These are phyloP conservation scores for Magnusiomyces sp. DNA, from an alignment of 1,139 yeast genomes.

Conservation along the genomic window DNA sequence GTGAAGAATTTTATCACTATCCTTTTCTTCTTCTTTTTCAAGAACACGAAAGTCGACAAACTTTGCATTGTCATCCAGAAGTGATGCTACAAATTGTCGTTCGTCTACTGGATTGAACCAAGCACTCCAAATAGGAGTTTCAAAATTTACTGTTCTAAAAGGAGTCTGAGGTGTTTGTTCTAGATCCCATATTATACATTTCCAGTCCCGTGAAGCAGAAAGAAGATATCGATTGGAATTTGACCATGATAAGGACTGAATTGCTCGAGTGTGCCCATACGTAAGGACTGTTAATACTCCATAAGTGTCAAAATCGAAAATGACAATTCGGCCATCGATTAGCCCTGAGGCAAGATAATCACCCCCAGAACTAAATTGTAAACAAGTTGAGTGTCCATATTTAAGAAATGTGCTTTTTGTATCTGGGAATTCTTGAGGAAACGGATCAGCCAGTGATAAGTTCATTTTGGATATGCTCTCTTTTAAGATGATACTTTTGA, in stretches of 20 bases:
- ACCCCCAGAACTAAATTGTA: conserved; percentile 67
- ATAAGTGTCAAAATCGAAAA: conserved; percentile 68
- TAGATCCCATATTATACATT: conserved; percentile 74
- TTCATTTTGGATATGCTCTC: conserved; percentile 52
- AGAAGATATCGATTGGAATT: conserved; percentile 60
- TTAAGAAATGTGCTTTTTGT: conserved; percentile 57
- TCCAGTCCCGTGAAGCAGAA: conserved; percentile 81
- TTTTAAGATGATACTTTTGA: no score
- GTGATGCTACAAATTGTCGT: conserved; percentile 41
- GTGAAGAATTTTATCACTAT: background rate
- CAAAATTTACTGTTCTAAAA: conserved; percentile 40
- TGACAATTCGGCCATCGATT: conserved; percentile 66
- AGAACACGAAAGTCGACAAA: conserved; percentile 21
- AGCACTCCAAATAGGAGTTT: conserved; percentile 68
- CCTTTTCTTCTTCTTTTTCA: background rate
- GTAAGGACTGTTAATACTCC: conserved; percentile 44
- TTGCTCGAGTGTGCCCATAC: conserved; percentile 61
- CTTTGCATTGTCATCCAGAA: conserved; percentile 31
- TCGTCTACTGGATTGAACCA: conserved; percentile 46
- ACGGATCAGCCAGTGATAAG: conserved; percentile 82
- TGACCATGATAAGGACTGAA: conserved; percentile 77
- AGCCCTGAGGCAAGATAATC: conserved; percentile 87
- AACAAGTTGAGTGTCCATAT: conserved; percentile 65
- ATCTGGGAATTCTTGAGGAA: conserved; percentile 89
- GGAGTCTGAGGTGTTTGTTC: conserved; percentile 28